Percentiles rank a stretch among this genome's conserved stretches.
Evolutionary conservation across 2,329 filamentous ascomycete species (phyloP).

Genomic region (Diplodia scrobiculata): DNA sequence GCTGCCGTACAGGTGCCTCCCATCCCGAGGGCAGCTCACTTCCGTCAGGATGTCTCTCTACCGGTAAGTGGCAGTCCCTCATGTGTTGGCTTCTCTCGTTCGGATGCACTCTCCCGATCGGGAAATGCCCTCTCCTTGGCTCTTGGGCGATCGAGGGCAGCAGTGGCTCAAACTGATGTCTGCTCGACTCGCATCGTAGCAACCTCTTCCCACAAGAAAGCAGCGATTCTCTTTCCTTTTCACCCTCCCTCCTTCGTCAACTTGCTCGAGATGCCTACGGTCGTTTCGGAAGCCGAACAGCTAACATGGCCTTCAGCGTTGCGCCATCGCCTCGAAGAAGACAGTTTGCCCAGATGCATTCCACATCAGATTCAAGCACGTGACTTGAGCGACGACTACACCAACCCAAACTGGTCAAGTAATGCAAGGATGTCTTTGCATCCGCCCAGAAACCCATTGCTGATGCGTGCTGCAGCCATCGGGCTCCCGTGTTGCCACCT

Average conservation of each 20-base stretch:
- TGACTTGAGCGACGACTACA: not conserved
- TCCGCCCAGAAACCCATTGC: not conserved
- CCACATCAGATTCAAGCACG: not conserved
- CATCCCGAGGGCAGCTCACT: not conserved
- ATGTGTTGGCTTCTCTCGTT: too few species aligned
- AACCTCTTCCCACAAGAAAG: not conserved
- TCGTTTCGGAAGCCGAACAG: not conserved
- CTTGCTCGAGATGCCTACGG: not conserved
- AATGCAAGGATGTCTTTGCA: not conserved
- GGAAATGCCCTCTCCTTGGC: not conserved
- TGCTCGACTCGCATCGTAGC: not conserved
- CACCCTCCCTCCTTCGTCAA: not conserved
- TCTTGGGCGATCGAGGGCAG: not conserved
- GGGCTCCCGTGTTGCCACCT: slow-evolving; percentile 5
- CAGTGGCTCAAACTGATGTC: slow-evolving; percentile 11
- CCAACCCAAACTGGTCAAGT: not conserved
- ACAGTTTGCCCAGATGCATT: slow-evolving; percentile 9
- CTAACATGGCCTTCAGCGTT: not conserved
- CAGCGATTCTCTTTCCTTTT: not conserved
- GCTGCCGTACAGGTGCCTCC: not conserved
- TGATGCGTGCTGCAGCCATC: not conserved
- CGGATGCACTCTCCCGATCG: not conserved
- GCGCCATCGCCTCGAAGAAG: not conserved
- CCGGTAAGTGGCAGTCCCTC: not conserved
- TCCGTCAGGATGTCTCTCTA: not conserved